Base-by-base conservation (phyloP, 2,329 filamentous ascomycete species). In the Stagonosporopsis chrysanthemi region DNA sequence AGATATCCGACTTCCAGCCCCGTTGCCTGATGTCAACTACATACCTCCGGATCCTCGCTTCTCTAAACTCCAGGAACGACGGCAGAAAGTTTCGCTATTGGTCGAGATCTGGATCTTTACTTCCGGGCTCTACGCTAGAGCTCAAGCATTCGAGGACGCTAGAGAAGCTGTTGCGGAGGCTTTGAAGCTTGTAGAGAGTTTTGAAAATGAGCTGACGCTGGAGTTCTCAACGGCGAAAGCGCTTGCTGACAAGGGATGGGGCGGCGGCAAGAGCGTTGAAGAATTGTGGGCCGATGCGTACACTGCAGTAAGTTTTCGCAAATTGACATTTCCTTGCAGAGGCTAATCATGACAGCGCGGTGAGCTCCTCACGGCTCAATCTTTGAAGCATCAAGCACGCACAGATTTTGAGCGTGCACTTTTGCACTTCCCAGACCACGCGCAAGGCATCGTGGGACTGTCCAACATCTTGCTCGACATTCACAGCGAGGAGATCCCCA, bases 41-140 rank as follows among this genome's bases (percentile, higher is more conserved):
- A 67, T 76, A 6, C 59, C 71, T 19, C 71, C 78, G 11, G 70
- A 82, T 28, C 81, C 83, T 38, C 79, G 79, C 49, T 84, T 86
- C 55, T 78, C 82, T 2, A 74, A 77, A 19, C 60, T 80, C 8
- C 81, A 85, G 59, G 80, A 82, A 46, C 81, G 84, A 48, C 82
- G 82, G 51, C 84, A 86, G 56, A 83, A 81, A 15, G 78, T 86
- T 12, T 80, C 81, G 4, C 71, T 88, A 11, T 77, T 99, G 15
- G 81, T 92, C 19, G 89, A 89, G 63, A 88, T 97, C 29, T 99
- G 95, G 95, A 82, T 97, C 8, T 89, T 95, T 72, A 92, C 97
- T 60, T 90, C 92, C 2, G 90, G 90, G 0, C 88, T 98, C 63
- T 99, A 98, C 72, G 86, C 92, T 26, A 86, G 92, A 50, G 91